Evolutionary conservation across 2,329 filamentous ascomycete species (phyloP), one percentile per base, ranked within the genome.

Genomic region (Iodosphaeria phyllophila): DNA sequence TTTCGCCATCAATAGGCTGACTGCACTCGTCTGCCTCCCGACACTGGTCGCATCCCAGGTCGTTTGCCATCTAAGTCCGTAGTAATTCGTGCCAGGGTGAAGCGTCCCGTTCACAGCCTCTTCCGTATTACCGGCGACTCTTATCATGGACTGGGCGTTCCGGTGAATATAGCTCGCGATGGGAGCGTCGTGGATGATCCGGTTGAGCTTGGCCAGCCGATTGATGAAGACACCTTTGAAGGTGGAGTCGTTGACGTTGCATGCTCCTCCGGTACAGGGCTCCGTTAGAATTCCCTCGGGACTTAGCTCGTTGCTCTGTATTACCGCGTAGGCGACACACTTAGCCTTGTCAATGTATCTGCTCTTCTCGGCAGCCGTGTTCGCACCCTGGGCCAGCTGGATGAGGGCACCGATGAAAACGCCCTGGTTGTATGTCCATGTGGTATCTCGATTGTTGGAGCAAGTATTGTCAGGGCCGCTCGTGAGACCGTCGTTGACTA

Each of bases 171-270:
- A 61, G 3, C 41, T 30, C 6, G 36, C 39, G 34, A 61, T 69
- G 3, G 35, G 37, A 4, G 47, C 42, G 17, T 56, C 47, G 1
- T 52, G 52, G 0, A 54, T 51, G 3, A 39, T 56, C 2, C 45
- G 41, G 4, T 69, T 48, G 19, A 75, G 38, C 18, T 54, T 51
- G 18, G 51, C 48, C 7, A 74, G 42, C 27, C 67, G 67, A 1
- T 67, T 54, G 13, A 58, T 56, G 34, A 74, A 72, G 5, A 72
- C 52, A 1, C 69, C 69, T 37, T 74, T 74, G 52, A 74, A 74
- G 22, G 69, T 60, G 0, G 54, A 51, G 1, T 50, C 56, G 20
- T 45, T 39, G 11, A 35, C 33, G 20, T 41, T 34, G 30, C 43
- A 46, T 5, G 35, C 29, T 21, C 51, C 47, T 4, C 30, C 32